A percentile compares a stretch with the other conserved stretches of the same genome.
These are phyloP conservation scores for Limnanthes douglasii DNA, from an alignment of 345 rosid species.

Conservation along the genomic window DNA sequence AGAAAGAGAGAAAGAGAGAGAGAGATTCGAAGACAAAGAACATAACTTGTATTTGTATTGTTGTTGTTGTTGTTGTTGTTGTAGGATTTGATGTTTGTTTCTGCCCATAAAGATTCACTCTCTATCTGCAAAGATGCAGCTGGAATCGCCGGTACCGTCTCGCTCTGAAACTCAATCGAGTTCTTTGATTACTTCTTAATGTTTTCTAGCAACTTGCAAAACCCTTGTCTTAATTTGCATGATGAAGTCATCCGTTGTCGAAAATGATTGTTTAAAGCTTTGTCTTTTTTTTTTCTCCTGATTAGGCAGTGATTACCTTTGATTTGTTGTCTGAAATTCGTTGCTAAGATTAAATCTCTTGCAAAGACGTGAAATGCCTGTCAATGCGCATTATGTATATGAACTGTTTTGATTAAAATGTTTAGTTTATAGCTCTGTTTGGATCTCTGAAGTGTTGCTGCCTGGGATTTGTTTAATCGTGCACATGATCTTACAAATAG, in stretches of 20 bases:
- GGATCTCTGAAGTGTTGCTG: too few species aligned
- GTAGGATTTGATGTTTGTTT: conserved; percentile 34
- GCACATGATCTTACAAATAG: neutral
- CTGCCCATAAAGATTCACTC: conserved; percentile 7
- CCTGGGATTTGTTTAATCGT: neutral
- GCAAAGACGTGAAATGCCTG: neutral
- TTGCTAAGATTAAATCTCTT: neutral
- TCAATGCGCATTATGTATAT: neutral
- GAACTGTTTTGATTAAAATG: too few species aligned
- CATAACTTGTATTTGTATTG: too few species aligned
- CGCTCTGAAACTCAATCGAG: neutral
- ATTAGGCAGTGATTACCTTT: neutral
- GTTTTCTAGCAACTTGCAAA: neutral
- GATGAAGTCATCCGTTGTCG: neutral
- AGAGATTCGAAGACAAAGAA: too few species aligned
- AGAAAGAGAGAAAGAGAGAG: too few species aligned
- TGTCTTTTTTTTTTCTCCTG: neutral
- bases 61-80: too few species aligned
- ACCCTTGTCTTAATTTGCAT: neutral
- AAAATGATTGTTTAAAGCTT: neutral
- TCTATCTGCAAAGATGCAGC: conserved; percentile 39
- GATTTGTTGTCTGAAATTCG: too few species aligned
- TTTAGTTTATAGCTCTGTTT: too few species aligned
- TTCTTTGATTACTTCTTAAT: neutral
- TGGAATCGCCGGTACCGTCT: conserved; percentile 37